Evolutionary conservation across 75 land plant species (phyloP).

Genomic region (Pinus tabuliformis): DNA sequence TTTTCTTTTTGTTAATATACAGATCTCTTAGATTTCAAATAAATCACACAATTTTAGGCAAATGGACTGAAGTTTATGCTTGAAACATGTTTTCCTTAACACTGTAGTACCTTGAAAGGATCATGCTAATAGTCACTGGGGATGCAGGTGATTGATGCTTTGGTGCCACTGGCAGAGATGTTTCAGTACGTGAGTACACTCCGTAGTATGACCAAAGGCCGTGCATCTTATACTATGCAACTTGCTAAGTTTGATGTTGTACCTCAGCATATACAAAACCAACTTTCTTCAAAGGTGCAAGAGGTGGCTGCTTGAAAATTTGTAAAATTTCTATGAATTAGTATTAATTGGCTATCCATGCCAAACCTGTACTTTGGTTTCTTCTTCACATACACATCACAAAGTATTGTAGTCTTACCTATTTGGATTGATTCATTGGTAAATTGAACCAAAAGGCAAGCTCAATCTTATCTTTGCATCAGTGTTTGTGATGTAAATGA

Average conservation of each 20-base stretch:
- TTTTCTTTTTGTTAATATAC: neutral
- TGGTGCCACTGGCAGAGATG: conserved; percentile 97
- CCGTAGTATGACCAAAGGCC: conserved; percentile 95
- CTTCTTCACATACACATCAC: neutral
- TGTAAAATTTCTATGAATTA: neutral
- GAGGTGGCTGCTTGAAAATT: conserved; percentile 66
- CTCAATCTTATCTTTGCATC: neutral
- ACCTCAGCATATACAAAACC: conserved; percentile 88
- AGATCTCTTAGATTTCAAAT: neutral
- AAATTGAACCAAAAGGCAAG: neutral
- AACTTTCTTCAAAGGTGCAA: conserved; percentile 65
- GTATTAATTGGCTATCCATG: neutral
- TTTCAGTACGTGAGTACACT: conserved; percentile 96
- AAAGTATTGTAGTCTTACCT: neutral
- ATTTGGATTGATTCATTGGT: neutral
- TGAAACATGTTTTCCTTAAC: neutral
- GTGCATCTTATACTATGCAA: conserved; percentile 97
- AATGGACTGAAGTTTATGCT: neutral
- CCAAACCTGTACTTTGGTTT: neutral
- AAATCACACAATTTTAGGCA: neutral
- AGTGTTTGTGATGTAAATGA: neutral
- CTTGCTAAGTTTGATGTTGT: conserved; percentile 93
- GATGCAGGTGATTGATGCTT: conserved; percentile 87
- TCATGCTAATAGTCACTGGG: conserved; percentile 1
- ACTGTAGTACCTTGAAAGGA: neutral